These are phyloP conservation scores for Syzygium oleosum DNA, from an alignment of 345 rosid genomes.

Conservation along the genomic window DNA sequence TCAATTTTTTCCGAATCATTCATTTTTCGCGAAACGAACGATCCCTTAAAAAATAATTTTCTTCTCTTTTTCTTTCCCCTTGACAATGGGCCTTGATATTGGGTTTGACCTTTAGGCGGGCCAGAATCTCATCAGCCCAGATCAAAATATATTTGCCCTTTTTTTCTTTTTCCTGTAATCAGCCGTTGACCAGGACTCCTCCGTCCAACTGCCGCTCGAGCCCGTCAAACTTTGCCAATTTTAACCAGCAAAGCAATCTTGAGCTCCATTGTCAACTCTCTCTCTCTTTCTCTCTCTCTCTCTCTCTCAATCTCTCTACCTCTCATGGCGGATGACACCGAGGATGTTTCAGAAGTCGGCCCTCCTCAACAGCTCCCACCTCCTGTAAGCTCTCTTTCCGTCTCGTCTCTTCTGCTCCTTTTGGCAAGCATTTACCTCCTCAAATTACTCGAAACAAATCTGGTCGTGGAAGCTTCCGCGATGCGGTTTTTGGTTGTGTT, in stretches of 20 bases:
- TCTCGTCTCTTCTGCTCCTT: background rate
- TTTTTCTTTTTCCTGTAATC: background rate
- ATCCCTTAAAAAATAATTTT: too few species aligned
- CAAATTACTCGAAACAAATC: background rate
- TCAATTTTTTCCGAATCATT: too few species aligned
- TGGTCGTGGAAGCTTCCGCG: background rate
- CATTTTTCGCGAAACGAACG: too few species aligned
- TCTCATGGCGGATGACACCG: constrained; percentile 1
- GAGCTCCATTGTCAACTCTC: background rate
- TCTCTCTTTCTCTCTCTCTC: background rate
- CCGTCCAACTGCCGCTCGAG: background rate
- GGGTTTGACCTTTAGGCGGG: background rate
- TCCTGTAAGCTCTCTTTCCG: background rate
- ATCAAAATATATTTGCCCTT: background rate
- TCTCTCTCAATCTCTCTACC: background rate
- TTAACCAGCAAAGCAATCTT: background rate
- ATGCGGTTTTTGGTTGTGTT: background rate
- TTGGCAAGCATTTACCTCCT: background rate
- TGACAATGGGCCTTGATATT: background rate
- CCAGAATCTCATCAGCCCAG: background rate
- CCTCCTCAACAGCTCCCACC: background rate
- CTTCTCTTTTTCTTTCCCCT: too few species aligned
- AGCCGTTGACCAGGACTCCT: background rate
- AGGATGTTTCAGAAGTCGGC: background rate
- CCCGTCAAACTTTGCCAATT: background rate